A percentile compares a stretch with the other conserved stretches of the same genome.
phyloP scores from a whole-genome alignment of 345 rosid species.

The Arabis alpina region DNA sequence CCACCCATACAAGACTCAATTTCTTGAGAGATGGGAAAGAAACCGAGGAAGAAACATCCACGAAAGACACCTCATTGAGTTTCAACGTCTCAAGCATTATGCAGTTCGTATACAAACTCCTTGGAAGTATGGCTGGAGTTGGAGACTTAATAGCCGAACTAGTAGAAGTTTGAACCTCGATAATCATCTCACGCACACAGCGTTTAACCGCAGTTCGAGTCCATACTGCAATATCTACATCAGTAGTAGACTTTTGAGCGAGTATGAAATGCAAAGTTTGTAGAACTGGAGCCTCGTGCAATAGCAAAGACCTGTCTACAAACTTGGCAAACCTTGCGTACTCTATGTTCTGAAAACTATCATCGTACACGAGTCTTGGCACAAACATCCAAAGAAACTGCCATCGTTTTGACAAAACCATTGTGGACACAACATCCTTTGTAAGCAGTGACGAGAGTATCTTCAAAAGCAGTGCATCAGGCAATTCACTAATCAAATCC shows the following conservation, averaged over 20 bases:
- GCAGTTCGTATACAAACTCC: neutral
- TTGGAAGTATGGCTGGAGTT: neutral
- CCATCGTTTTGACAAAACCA: too few species aligned
- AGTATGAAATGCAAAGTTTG: constrained; percentile 16
- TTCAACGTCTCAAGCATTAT: neutral
- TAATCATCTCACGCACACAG: neutral
- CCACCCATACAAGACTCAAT: neutral
- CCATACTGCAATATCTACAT: neutral
- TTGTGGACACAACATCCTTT: too few species aligned
- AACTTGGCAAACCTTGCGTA: neutral
- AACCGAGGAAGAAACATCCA: neutral
- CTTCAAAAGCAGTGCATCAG: too few species aligned
- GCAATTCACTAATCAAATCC: too few species aligned
- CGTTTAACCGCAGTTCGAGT: neutral
- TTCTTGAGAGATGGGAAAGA: constrained; percentile 7
- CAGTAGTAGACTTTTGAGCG: neutral
- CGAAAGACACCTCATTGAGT: neutral
- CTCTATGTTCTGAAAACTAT: neutral
- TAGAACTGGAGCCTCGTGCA: neutral
- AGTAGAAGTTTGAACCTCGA: neutral
- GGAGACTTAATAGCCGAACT: neutral
- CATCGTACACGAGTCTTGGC: neutral
- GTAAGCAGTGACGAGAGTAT: too few species aligned
- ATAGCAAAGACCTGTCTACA: constrained; percentile 17
- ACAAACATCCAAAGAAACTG: too few species aligned